Evolutionary conservation across 306 rosid species (phyloP).

Genomic region (Benincasa hispida): DNA sequence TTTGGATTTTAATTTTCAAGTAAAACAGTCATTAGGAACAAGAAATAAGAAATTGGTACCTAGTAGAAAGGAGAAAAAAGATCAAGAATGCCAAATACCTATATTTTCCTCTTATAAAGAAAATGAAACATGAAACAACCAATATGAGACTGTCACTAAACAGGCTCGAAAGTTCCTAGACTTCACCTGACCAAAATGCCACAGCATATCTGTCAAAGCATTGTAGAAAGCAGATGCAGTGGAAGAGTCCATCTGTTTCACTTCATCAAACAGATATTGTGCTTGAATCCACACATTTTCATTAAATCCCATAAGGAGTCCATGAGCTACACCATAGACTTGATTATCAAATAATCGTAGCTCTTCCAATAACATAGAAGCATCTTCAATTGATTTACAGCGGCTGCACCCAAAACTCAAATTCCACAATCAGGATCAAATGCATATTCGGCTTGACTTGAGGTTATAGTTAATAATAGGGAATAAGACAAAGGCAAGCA

Average conservation of each 20-base stretch:
- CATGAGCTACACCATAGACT: constrained; percentile 87
- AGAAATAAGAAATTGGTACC: not conserved
- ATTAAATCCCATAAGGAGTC: constrained; percentile 67
- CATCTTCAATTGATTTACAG: constrained; percentile 66
- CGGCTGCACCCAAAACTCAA: constrained; percentile 43
- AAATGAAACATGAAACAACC: not conserved
- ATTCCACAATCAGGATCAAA: constrained; percentile 9
- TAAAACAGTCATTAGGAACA: not conserved
- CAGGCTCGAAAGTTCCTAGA: not conserved
- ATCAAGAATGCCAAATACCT: not conserved
- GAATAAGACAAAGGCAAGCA: not conserved
- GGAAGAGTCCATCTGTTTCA: constrained; percentile 71
- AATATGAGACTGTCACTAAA: not conserved
- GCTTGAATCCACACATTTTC: constrained; percentile 67
- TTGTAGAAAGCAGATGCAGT: constrained; percentile 89
- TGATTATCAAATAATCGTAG: constrained; percentile 73
- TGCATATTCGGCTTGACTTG: not conserved
- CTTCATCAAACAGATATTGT: constrained; percentile 63
- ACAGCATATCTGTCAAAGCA: constrained; percentile 92
- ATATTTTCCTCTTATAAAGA: not conserved
- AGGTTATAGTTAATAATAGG: not conserved
- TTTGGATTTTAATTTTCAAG: not conserved
- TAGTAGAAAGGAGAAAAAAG: not conserved
- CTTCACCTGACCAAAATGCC: constrained; percentile 93
- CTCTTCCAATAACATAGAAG: constrained; percentile 75